phyloP scores from a whole-genome alignment of 75 land plant genomes.

The Ceratopteris richardii region DNA sequence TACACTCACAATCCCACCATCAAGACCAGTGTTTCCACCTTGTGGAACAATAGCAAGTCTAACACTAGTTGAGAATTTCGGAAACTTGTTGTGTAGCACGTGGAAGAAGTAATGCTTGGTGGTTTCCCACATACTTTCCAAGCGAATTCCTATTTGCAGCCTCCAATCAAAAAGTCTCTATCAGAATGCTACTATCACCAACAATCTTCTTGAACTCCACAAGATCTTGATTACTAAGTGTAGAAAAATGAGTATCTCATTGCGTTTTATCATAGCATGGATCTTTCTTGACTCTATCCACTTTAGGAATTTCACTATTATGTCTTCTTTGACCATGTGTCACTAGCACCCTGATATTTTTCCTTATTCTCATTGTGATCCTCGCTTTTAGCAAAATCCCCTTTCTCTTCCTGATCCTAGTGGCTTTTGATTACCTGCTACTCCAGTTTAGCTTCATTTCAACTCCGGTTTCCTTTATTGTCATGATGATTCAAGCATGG shows the following conservation, averaged over 20 bases:
- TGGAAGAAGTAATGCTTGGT: constrained; percentile 76
- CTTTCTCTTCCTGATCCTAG: too few species aligned
- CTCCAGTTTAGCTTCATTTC: too few species aligned
- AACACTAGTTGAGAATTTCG: constrained; percentile 66
- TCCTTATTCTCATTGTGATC: too few species aligned
- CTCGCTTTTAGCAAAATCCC: too few species aligned
- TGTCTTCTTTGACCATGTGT: background rate
- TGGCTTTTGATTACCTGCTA: too few species aligned
- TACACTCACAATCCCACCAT: constrained; percentile 95
- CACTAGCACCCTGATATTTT: too few species aligned
- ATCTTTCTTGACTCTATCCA: background rate
- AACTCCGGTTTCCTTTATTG: too few species aligned
- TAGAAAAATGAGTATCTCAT: constrained; percentile 50
- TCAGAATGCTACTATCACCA: constrained; percentile 69
- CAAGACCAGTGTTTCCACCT: constrained; percentile 98
- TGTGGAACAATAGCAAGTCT: constrained; percentile 91
- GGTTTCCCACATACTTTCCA: constrained; percentile 73
- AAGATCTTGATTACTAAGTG: constrained; percentile 50
- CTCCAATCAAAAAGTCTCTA: constrained; percentile 56
- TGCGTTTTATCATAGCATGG: constrained; percentile 3
- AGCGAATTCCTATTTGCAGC: constrained; percentile 88
- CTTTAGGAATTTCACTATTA: background rate
- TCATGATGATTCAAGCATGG: too few species aligned
- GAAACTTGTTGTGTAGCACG: constrained; percentile 78
- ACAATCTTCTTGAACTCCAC: constrained; percentile 45